These are phyloP conservation scores for Trematosphaeria pertusa DNA, from an alignment of 2,329 filamentous ascomycete species.

Conservation along the genomic window DNA sequence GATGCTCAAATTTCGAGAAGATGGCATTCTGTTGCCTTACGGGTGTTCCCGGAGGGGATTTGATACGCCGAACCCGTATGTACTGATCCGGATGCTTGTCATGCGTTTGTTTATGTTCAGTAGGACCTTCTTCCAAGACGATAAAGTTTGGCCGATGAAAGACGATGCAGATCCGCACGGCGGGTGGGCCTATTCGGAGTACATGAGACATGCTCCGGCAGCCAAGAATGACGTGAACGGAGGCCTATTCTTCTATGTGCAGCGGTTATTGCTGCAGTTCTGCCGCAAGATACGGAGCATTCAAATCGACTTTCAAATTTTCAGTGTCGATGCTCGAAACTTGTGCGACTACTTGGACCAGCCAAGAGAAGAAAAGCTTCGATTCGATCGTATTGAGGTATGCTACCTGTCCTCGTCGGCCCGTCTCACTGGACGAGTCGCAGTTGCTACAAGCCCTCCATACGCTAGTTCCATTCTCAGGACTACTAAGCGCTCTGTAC, in stretches of 20 bases:
- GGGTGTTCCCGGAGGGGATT: conserved; percentile 41
- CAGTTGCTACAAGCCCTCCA: not conserved
- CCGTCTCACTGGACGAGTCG: not conserved
- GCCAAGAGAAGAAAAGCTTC: conserved; percentile 1
- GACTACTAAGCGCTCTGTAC: not conserved
- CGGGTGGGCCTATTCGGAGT: conserved; percentile 46
- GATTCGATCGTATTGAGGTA: conserved; percentile 52
- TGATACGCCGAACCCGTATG: conserved; percentile 52
- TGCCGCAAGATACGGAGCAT: conserved; percentile 26
- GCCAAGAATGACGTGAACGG: conserved; percentile 50
- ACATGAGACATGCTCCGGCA: conserved; percentile 21
- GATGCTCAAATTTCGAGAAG: conserved; percentile 39
- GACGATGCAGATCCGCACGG: conserved; percentile 47
- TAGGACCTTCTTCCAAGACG: conserved; percentile 47
- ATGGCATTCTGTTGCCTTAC: conserved; percentile 54
- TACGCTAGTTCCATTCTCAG: not conserved
- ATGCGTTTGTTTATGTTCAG: not conserved
- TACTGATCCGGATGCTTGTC: conserved; percentile 1
- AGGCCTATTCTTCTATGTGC: conserved; percentile 46
- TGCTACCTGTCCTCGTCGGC: not conserved
- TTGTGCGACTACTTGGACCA: conserved; percentile 24
- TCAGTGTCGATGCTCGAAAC: conserved; percentile 28
- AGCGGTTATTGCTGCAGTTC: conserved; percentile 39
- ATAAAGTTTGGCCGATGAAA: conserved; percentile 45
- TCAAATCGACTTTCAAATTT: conserved; percentile 36